Percentiles rank a stretch among this genome's conserved stretches.
These are phyloP conservation scores for Parastagonospora avenae DNA, from an alignment of 2,329 filamentous ascomycete genomes.

Conservation along the genomic window DNA sequence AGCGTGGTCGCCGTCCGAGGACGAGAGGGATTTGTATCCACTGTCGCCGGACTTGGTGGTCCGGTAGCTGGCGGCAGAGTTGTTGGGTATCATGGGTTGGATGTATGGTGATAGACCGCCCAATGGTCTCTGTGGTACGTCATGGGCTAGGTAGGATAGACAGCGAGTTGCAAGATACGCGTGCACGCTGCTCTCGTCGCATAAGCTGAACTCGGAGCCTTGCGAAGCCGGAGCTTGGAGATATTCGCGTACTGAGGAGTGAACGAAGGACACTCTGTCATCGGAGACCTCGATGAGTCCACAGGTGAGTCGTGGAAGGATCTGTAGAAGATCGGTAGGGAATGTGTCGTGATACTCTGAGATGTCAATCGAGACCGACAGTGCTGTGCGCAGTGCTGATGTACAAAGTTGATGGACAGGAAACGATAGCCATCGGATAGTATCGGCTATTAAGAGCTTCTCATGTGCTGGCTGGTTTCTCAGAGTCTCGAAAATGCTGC, in stretches of 20 bases:
- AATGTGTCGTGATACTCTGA: not conserved
- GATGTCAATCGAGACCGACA: conserved; percentile 17
- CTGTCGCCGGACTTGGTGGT: conserved; percentile 37
- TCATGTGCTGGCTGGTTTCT: conserved; percentile 19
- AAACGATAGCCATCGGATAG: conserved; percentile 34
- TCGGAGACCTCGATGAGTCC: conserved; percentile 29
- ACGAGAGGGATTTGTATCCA: conserved; percentile 37
- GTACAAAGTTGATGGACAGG: conserved; percentile 27
- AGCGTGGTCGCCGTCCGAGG: conserved; percentile 25
- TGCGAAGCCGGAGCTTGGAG: conserved; percentile 24
- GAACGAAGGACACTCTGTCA: conserved; percentile 25
- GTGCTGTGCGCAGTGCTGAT: conserved; percentile 24
- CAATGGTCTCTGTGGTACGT: conserved; percentile 34
- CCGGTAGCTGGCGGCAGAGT: conserved; percentile 24
- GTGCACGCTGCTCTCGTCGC: conserved; percentile 30
- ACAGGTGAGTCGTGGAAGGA: conserved; percentile 29
- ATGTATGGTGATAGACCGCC: conserved; percentile 17
- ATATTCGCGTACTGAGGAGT: conserved; percentile 31
- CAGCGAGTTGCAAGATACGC: conserved; percentile 35
- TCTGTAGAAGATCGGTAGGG: conserved; percentile 14
- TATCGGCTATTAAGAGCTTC: conserved; percentile 26
- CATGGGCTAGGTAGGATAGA: conserved; percentile 33
- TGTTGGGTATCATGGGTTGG: conserved; percentile 7
- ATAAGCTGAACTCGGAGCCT: conserved; percentile 29
- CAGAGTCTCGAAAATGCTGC: conserved; percentile 24